A percentile compares a stretch with the other conserved stretches of the same genome.
phyloP scores from a whole-genome alignment of 2,329 filamentous ascomycete genomes.

The Neonectria ditissima region DNA sequence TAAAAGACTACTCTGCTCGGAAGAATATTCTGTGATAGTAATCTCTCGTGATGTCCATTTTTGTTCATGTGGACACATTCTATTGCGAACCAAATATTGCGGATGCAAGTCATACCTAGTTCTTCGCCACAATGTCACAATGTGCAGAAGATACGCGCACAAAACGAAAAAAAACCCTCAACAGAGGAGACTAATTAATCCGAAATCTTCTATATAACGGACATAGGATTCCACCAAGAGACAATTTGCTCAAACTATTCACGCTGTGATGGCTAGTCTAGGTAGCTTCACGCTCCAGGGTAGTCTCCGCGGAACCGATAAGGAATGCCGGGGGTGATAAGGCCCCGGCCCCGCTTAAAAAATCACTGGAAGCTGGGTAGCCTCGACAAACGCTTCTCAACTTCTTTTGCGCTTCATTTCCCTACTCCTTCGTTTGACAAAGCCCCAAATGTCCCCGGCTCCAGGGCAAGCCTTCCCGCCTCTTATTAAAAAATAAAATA shows the following conservation, averaged over 20 bases:
- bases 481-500: not conserved
- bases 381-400: constrained; percentile 1
- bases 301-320: constrained; percentile 27
- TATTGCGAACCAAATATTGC: no score
- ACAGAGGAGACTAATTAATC: not conserved
- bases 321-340: constrained; percentile 37
- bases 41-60: no score
- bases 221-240: not conserved
- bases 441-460: not conserved
- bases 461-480: not conserved
- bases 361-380: constrained; percentile 15
- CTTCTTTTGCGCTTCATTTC: constrained; percentile 11
- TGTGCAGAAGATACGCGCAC: no score
- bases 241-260: not conserved
- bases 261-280: not conserved
- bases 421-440: constrained; percentile 6
- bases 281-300: not conserved
- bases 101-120: no score
- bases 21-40: no score
- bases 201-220: not conserved
- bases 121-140: no score
- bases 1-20: no score
- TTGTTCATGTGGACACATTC: no score
- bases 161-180: no score
- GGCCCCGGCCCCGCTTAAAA: constrained; percentile 47